These are phyloP conservation scores for Lachnellula hyalina DNA, from an alignment of 2,329 filamentous ascomycete genomes.

Conservation along the genomic window DNA sequence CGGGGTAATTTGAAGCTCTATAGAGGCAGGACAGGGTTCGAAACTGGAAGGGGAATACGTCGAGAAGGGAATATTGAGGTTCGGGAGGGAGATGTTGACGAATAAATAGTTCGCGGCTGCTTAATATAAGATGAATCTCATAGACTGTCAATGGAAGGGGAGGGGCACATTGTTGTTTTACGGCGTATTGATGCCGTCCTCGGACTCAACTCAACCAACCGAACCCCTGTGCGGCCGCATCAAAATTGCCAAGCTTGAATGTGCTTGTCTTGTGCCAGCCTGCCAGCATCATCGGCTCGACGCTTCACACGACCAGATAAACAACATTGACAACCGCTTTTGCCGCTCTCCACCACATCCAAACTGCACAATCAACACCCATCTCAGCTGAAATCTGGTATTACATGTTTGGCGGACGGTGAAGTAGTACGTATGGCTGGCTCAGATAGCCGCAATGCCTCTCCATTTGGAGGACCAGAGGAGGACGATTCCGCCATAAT, in stretches of 20 bases:
- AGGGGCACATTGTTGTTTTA: too few relatives aligned
- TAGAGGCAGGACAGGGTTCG: neutral
- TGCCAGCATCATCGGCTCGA: constrained; percentile 8
- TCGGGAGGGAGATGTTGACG: too few relatives aligned
- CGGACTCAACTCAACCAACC: too few relatives aligned
- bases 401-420: constrained; percentile 26
- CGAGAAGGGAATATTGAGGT: too few relatives aligned
- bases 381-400: neutral
- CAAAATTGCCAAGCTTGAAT: neutral
- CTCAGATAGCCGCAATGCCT: constrained; percentile 31
- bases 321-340: neutral
- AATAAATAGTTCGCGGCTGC: too few relatives aligned
- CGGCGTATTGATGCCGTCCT: too few relatives aligned
- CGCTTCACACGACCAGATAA: constrained; percentile 12
- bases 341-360: constrained; percentile 1
- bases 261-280: too few relatives aligned
- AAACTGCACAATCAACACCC: neutral
- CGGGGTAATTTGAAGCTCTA: neutral
- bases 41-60: too few relatives aligned
- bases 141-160: too few relatives aligned
- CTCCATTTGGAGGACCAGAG: constrained; percentile 23
- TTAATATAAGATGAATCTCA: too few relatives aligned
- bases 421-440: constrained; percentile 29
- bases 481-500: constrained; percentile 31
- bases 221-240: too few relatives aligned